These are phyloP conservation scores for Fusarium longipes DNA, from an alignment of 2,329 filamentous ascomycete species.

Conservation along the genomic window DNA sequence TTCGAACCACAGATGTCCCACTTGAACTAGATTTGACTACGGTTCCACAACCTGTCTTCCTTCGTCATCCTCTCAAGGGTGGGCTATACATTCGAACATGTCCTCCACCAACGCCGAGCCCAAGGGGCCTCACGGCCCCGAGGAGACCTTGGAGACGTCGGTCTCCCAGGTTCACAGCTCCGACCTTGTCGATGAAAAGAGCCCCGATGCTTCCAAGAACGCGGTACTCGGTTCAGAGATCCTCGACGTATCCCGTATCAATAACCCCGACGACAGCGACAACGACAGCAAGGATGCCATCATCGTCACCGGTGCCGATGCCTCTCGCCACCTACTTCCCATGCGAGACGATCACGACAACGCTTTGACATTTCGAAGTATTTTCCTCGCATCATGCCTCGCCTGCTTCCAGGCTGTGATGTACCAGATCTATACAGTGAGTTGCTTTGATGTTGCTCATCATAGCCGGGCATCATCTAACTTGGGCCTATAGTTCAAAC, in stretches of 20 bases:
- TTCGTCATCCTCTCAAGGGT: not conserved
- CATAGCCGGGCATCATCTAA: not conserved
- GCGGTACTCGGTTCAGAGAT: conserved; percentile 1
- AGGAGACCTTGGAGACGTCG: conserved; percentile 11
- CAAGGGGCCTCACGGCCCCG: conserved; percentile 19
- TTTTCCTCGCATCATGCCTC: conserved; percentile 62
- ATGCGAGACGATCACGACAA: conserved; percentile 64
- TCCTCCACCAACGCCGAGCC: conserved; percentile 2
- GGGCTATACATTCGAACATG: conserved; percentile 1
- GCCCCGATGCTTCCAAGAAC: not conserved
- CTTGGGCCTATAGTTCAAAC: conserved; percentile 59
- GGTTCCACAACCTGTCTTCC: not conserved
- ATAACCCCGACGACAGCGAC: conserved; percentile 47
- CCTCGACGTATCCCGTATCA: not conserved
- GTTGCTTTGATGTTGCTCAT: conserved; percentile 8
- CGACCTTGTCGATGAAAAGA: conserved; percentile 31
- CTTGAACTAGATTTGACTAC: not conserved
- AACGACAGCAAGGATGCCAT: conserved; percentile 56
- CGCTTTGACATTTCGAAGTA: conserved; percentile 63
- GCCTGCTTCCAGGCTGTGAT: conserved; percentile 66
- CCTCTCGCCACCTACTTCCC: conserved; percentile 60
- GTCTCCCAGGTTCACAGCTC: conserved; percentile 35
- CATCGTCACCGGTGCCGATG: conserved; percentile 65
- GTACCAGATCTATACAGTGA: conserved; percentile 65
- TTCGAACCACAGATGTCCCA: not conserved